Evolutionary conservation across 352 stramenopile species (phyloP).

Genomic region (Aphanomyces astaci): DNA sequence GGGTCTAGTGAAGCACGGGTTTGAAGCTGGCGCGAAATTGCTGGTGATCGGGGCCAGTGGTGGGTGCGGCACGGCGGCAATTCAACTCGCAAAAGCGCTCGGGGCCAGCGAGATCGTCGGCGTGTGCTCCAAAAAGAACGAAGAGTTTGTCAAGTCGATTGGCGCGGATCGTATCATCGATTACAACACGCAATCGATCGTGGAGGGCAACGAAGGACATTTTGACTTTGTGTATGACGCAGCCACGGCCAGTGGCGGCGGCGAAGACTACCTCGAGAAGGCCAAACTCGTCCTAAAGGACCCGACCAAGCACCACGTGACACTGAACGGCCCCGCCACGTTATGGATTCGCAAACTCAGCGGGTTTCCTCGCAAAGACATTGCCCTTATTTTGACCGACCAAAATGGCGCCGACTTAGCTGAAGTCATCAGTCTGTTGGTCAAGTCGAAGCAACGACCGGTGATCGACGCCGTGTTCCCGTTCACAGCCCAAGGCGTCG

Average conservation of each 20-base stretch:
- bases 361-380: neutral
- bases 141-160: constrained; percentile 56
- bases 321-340: neutral
- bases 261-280: constrained; percentile 9
- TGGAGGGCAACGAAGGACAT: neutral
- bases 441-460: neutral
- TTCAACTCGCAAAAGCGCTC: constrained; percentile 79
- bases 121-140: constrained; percentile 79
- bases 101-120: constrained; percentile 75
- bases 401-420: constrained; percentile 3
- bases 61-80: constrained; percentile 74
- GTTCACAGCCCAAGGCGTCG: constrained; percentile 4
- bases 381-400: neutral
- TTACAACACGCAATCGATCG: constrained; percentile 41
- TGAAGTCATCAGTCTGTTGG: neutral
- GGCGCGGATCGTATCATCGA: constrained; percentile 77
- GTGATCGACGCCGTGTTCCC: constrained; percentile 10
- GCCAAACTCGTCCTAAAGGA: constrained; percentile 5
- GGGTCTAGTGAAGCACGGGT: constrained; percentile 31
- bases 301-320: constrained; percentile 2
- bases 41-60: constrained; percentile 60
- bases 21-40: constrained; percentile 29
- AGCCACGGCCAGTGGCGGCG: constrained; percentile 8
- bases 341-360: constrained; percentile 1
- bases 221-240: constrained; percentile 21